A percentile compares a stretch with the other conserved stretches of the same genome.
Evolutionary conservation across 768 basidiomycete genomes (phyloP).

Genomic region (Pilatotrama ljubarskyi): DNA sequence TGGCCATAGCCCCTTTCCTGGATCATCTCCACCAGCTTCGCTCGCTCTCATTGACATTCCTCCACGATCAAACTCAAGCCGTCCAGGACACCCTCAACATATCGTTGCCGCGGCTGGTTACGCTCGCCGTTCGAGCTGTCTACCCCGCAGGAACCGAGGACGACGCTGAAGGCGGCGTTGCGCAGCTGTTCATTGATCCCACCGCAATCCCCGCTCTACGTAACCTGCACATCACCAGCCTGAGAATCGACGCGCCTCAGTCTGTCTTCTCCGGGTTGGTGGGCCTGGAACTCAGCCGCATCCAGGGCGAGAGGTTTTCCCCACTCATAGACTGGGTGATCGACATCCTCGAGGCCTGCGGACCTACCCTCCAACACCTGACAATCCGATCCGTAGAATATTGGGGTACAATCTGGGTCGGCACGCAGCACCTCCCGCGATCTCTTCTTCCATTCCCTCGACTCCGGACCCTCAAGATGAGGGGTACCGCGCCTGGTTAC

Average conservation of each 20-base stretch:
- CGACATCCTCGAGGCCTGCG: background rate
- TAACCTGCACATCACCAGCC: background rate
- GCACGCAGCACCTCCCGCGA: background rate
- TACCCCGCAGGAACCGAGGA: background rate
- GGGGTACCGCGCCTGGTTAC: background rate
- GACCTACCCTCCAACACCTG: background rate
- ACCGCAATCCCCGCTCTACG: background rate
- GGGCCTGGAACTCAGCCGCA: background rate
- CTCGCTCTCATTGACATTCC: background rate
- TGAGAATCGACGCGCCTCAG: background rate
- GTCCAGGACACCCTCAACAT: background rate
- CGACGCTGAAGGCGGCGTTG: no score
- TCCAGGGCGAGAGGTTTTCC: background rate
- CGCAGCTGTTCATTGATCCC: background rate
- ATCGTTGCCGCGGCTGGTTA: background rate
- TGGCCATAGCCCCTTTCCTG: background rate
- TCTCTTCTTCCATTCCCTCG: background rate
- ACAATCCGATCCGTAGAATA: background rate
- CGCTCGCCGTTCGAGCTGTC: background rate
- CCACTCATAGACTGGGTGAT: background rate
- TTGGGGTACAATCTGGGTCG: no score
- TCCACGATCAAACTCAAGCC: background rate
- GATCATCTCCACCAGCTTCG: background rate
- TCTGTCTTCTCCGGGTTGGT: background rate
- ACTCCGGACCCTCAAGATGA: background rate